These are phyloP conservation scores for Epicoccum sorghinum DNA, from an alignment of 2,329 filamentous ascomycete species.

Conservation along the genomic window DNA sequence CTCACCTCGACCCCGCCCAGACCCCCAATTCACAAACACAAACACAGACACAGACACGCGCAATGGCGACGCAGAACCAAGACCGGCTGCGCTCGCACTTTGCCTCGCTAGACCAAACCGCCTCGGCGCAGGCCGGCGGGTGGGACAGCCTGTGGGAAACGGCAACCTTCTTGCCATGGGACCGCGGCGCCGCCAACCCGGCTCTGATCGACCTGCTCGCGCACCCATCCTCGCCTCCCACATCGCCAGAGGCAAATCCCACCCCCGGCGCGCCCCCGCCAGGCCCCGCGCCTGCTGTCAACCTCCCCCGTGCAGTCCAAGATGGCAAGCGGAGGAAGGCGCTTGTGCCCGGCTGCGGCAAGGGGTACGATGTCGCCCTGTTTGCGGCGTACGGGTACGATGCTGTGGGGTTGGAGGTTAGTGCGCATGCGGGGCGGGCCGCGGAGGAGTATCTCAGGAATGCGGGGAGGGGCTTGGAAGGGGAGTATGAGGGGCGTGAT, in stretches of 20 bases:
- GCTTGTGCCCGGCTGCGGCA: slow-evolving; percentile 81
- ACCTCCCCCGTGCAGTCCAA: slow-evolving; percentile 40
- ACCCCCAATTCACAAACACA: neutral
- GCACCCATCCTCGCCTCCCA: slow-evolving; percentile 14
- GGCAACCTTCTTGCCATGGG: slow-evolving; percentile 63
- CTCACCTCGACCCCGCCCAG: neutral
- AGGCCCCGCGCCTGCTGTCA: slow-evolving; percentile 27
- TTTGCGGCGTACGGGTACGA: slow-evolving; percentile 78
- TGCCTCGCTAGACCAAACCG: slow-evolving; percentile 46
- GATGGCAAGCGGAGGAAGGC: slow-evolving; percentile 59
- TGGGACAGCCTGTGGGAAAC: slow-evolving; percentile 65
- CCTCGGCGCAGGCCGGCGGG: slow-evolving; percentile 57
- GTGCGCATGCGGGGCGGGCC: slow-evolving; percentile 55
- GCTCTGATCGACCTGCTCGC: slow-evolving; percentile 62
- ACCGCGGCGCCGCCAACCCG: slow-evolving; percentile 63
- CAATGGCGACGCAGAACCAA: slow-evolving; percentile 39
- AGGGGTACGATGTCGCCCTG: slow-evolving; percentile 80
- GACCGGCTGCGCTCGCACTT: slow-evolving; percentile 52
- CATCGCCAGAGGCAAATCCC: slow-evolving; percentile 22
- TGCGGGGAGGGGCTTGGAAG: slow-evolving; percentile 41
- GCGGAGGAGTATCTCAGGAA: slow-evolving; percentile 52
- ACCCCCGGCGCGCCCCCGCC: slow-evolving; percentile 25
- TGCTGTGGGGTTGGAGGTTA: slow-evolving; percentile 75
- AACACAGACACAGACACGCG: neutral
- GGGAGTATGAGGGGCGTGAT: slow-evolving; percentile 51